Evolutionary conservation across 352 stramenopile species (phyloP), one percentile per base, ranked within the genome.

Genomic region (Halophytophthora polymorphica): DNA sequence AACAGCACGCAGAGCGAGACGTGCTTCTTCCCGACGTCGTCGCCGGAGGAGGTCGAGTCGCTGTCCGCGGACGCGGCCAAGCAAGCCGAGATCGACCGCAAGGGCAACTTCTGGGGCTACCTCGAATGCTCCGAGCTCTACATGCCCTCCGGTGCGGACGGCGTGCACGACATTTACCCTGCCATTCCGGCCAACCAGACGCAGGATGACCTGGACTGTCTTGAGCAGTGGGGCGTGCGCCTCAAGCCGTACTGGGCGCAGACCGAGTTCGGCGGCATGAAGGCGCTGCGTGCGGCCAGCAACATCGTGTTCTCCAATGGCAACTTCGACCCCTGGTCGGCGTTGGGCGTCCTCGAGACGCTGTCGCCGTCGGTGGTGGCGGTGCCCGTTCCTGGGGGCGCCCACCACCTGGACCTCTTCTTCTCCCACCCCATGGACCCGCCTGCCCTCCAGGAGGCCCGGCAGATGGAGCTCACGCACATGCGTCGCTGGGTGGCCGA

Each of bases 271-370:
- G 86, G 86, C 21, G 82, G 76, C 35, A 77, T 65, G 39, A 86
- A 83, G 48, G 74, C 73, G 6, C 66, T 95, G n/a, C 50, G 61
- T 3, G 58, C 64, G 1, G 77, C 77, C 8, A 96, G 83, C 56
- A 98, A 98, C 73, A 96, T 98, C 39, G 82, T 98, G 33, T 92
- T 98, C 50, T 97, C 88, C 50, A 98, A 98, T 62, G 95, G 95
- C 47, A 80, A 97, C 52, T 86, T 93, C 35, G 95, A 98, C 62
- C 95, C 95, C 42, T 98, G 90, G 91, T 90, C 73, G 25, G 83
- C 80, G 18, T 95, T 78, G 2, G 94, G 93, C 37, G 86, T 98
- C 23, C 80, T 88, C 18, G 57, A 81, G 33, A 70, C 69, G 33
- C 56, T 76, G 14, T 84, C 77, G 19, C 71, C 89, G 28, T 85